Conservation (phyloP, 768 basidiomycete species). For the Lactarius sanguifluus region DNA sequence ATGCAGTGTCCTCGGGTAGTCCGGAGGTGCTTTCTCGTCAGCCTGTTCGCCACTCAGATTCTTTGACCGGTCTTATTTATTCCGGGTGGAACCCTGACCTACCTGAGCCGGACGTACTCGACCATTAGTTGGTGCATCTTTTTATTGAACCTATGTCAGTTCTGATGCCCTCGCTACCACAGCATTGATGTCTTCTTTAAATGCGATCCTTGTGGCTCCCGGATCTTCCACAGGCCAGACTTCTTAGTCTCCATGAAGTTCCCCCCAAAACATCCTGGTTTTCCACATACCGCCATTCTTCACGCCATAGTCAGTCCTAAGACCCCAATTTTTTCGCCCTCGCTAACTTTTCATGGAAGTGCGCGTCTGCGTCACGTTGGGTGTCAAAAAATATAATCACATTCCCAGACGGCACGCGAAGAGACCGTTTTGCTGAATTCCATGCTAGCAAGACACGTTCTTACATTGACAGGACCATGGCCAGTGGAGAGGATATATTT, state of each 20-base stretch:
- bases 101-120: constrained; percentile 68
- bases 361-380: constrained; percentile 83
- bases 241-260: constrained; percentile 79
- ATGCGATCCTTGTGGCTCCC: constrained; percentile 83
- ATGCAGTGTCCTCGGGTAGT: constrained; percentile 30
- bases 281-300: constrained; percentile 86
- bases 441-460: constrained; percentile 85
- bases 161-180: constrained; percentile 18
- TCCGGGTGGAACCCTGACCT: constrained; percentile 86
- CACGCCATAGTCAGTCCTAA: constrained; percentile 74
- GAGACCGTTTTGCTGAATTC: constrained; percentile 85
- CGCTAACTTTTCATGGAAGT: constrained; percentile 45
- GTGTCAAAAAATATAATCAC: constrained; percentile 66
- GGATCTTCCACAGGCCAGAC: constrained; percentile 77
- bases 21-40: constrained; percentile 21
- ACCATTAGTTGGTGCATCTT: constrained; percentile 64
- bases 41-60: constrained; percentile 46
- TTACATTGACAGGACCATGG: constrained; percentile 88
- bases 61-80: constrained; percentile 65
- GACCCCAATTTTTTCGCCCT: constrained; percentile 15
- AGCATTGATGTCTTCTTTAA: constrained; percentile 89
- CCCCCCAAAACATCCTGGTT: constrained; percentile 76
- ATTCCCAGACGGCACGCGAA: constrained; percentile 69
- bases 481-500: constrained; percentile 85
- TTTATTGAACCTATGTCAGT: neutral